These are phyloP conservation scores for Didymella arachidicola DNA, from an alignment of 2,329 filamentous ascomycete genomes.

Conservation along the genomic window DNA sequence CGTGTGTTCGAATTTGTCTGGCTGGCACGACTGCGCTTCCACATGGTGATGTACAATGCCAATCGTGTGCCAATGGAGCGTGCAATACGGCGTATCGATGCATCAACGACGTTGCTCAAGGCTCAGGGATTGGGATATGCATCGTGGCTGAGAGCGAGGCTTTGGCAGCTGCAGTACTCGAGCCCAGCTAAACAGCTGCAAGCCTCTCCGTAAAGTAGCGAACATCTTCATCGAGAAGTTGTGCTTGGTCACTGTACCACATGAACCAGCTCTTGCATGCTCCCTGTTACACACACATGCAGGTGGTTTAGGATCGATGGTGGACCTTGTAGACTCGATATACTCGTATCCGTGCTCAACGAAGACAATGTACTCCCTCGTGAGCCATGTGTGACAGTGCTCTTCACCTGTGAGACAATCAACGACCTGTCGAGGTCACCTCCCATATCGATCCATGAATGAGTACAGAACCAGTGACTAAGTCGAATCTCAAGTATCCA, in stretches of 20 bases:
- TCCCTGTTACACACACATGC: neutral
- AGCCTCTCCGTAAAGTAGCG: neutral
- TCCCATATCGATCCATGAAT: neutral
- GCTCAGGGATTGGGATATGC: conserved; percentile 10
- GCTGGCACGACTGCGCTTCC: conserved; percentile 3
- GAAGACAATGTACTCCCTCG: neutral
- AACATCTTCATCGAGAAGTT: neutral
- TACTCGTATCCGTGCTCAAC: neutral
- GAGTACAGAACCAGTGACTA: neutral
- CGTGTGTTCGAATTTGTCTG: neutral
- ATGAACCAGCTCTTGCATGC: neutral
- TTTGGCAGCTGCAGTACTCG: neutral
- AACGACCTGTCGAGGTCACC: neutral
- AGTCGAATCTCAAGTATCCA: neutral
- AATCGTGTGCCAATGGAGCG: neutral
- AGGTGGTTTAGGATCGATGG: neutral
- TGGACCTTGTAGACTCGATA: neutral
- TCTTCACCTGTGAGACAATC: neutral
- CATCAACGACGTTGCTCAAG: conserved; percentile 2
- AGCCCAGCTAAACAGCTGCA: neutral
- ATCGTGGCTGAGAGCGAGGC: neutral
- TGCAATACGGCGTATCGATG: neutral
- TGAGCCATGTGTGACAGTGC: neutral
- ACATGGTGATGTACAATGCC: neutral
- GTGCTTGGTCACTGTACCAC: neutral